These are phyloP conservation scores for Porphyrellus sp. DNA, from an alignment of 1,284 basidiomycete genomes.

Conservation along the genomic window DNA sequence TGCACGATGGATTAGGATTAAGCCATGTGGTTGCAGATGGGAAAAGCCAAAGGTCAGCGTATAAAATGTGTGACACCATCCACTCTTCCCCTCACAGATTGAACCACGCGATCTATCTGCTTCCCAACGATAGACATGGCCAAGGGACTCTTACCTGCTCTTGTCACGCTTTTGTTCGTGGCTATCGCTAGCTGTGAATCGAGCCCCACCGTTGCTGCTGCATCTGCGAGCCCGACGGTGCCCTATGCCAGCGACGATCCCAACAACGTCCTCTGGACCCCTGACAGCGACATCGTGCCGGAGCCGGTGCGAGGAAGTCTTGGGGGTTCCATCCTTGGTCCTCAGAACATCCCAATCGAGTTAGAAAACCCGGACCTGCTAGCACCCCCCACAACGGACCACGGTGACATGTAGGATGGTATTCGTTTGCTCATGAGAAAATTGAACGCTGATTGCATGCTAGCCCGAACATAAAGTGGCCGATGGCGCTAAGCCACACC, in stretches of 20 bases:
- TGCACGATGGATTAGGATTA: no score
- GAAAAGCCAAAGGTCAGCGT: no score
- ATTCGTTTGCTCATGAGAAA: background rate
- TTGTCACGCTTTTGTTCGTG: slow-evolving; percentile 5
- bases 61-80: slow-evolving; percentile 1
- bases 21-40: no score
- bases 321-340: slow-evolving; percentile 45
- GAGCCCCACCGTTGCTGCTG: slow-evolving; percentile 11
- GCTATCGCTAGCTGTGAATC: slow-evolving; percentile 6
- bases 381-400: slow-evolving; percentile 52
- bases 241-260: slow-evolving; percentile 29
- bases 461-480: slow-evolving; percentile 49
- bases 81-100: background rate
- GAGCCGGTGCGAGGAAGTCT: slow-evolving; percentile 37
- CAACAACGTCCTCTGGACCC: slow-evolving; percentile 31
- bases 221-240: slow-evolving; percentile 28
- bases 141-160: background rate
- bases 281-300: slow-evolving; percentile 21
- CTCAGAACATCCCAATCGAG: slow-evolving; percentile 46
- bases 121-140: slow-evolving; percentile 1
- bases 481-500: slow-evolving; percentile 52
- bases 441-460: background rate
- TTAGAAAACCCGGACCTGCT: slow-evolving; percentile 47
- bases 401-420: slow-evolving; percentile 34
- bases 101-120: no score